phyloP scores from a whole-genome alignment of 208 protist species.

The Polymyxa betae region DNA sequence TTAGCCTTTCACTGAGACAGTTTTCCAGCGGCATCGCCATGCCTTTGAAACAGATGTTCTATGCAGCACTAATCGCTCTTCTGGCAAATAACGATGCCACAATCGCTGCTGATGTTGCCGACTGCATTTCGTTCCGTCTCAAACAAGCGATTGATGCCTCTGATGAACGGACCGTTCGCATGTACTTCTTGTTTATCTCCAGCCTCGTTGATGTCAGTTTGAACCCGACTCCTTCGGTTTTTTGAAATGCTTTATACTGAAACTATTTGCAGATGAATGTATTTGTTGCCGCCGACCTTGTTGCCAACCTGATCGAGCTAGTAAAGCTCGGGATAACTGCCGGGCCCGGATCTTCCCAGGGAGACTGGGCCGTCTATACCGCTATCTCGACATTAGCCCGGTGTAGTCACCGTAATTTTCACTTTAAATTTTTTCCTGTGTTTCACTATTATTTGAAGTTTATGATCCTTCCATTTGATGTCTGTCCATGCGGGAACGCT shows the following conservation, averaged over 20 bases:
- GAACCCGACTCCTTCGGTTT: not conserved
- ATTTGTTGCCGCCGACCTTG: not conserved
- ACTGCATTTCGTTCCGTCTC: not conserved
- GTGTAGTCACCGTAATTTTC: not conserved
- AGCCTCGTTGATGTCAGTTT: not conserved
- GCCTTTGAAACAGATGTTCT: slow-evolving; percentile 45
- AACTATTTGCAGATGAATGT: not conserved
- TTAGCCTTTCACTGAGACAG: not conserved
- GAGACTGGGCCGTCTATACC: not conserved
- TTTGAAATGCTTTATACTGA: not conserved
- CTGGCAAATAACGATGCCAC: not conserved
- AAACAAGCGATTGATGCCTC: not conserved
- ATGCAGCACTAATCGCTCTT: not conserved
- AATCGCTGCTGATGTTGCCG: not conserved
- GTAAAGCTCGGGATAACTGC: not conserved
- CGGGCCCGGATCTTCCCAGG: not conserved
- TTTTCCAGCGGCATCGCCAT: slow-evolving; percentile 17
- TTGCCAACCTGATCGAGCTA: not conserved
- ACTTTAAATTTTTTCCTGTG: not conserved
- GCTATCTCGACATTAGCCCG: slow-evolving; percentile 23
- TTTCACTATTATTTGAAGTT: not conserved
- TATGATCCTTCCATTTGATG: no score
- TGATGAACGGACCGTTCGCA: not conserved
- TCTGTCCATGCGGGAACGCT: no score
- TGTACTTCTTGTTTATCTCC: not conserved